Base-by-base conservation (phyloP, 2,329 filamentous ascomycete species). In the Nemania sp. region DNA sequence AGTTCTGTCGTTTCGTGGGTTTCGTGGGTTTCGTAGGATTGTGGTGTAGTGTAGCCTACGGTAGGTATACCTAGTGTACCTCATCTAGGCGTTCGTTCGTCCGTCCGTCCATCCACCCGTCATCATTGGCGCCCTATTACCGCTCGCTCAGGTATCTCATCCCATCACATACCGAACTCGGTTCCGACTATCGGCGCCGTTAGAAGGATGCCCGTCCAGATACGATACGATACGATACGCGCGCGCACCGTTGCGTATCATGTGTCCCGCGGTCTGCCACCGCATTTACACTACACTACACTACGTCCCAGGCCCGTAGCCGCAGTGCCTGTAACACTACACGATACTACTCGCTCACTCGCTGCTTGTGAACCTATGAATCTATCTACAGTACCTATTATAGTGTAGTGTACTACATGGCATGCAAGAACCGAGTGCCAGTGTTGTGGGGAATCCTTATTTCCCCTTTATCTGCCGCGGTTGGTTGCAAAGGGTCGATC, bases 211-310 rank as follows among this genome's bases (percentile, higher is more conserved):
- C 25, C 25, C 7, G 7, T 29, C 25, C 25, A 29, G 25, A n/a
- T n/a, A n/a, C n/a, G n/a, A n/a, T n/a, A n/a, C n/a, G n/a, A n/a
- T n/a, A n/a, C n/a, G 25, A 35, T 37, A 53, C 32, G 32, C 20
- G 39, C 40, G 47, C 54, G 42, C 53, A 46, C 40, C 47, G 39
- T 55, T 43, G 40, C 15, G 12, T 55, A 54, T 64, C 59, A 64
- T 62, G 62, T 56, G 59, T 45, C 50, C 50, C 39, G 43, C 42
- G 21, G 46, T 46, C 54, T 61, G 49, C 48, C 34, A 47, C 53
- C 57, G 60, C 46, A 20, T 20, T 20, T 43, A 43, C 52, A 4
- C n/a, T n/a, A n/a, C n/a, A n/a, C n/a, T n/a, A n/a, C n/a, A n/a
- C n/a, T n/a, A n/a, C n/a, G n/a, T n/a, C 10, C 34, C 32, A 37